Percentiles rank a stretch among this genome's conserved stretches.
These are phyloP conservation scores for Leptographium procerum DNA, from an alignment of 2,329 filamentous ascomycete species.

Conservation along the genomic window DNA sequence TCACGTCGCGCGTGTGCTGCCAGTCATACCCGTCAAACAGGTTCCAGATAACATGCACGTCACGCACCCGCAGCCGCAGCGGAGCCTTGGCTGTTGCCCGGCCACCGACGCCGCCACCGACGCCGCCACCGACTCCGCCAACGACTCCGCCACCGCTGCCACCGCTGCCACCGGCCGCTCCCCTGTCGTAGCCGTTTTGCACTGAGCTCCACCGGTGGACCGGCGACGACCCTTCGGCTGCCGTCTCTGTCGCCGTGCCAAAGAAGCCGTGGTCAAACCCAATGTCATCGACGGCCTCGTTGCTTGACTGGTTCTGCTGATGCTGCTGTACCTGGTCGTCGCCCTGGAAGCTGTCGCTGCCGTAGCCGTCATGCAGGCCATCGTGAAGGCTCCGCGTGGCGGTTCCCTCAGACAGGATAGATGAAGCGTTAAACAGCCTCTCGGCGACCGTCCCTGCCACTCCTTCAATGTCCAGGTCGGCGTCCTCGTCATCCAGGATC, in stretches of 20 bases:
- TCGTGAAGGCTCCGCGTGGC: constrained; percentile 14
- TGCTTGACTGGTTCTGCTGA: no score
- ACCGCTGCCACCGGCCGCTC: constrained; percentile 21
- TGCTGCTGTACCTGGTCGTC: background rate
- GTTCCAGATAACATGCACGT: constrained; percentile 95
- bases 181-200: constrained; percentile 61
- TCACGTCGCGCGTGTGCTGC: constrained; percentile 74
- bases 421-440: constrained; percentile 35
- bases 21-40: constrained; percentile 97
- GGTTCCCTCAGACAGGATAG: constrained; percentile 28
- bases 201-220: constrained; percentile 66
- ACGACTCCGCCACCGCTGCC: background rate
- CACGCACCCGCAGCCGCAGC: constrained; percentile 65
- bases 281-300: constrained; percentile 35
- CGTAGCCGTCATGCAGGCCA: background rate
- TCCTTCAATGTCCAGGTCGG: background rate
- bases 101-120: background rate
- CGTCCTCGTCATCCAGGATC: constrained; percentile 5
- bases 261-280: constrained; percentile 73
- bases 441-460: constrained; percentile 23
- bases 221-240: constrained; percentile 20
- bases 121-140: background rate
- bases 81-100: constrained; percentile 44
- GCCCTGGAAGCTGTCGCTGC: background rate
- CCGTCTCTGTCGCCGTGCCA: constrained; percentile 48